phyloP scores from a whole-genome alignment of 1,139 yeast genomes.

The Yamadazyma atlantica region DNA sequence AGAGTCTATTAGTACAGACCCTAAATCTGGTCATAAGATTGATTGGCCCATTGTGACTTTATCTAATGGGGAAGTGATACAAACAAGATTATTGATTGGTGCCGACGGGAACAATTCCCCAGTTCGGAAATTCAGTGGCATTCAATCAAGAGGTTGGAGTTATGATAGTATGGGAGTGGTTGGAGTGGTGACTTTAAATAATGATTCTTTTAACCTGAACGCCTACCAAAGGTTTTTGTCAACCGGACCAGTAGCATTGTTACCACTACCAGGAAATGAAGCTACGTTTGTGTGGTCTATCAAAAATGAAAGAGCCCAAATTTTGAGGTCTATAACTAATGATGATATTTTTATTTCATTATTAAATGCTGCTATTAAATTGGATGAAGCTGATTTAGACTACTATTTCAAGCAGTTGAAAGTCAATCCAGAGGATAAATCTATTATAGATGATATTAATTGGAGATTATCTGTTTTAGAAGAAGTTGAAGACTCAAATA shows the following conservation, averaged over 20 bases:
- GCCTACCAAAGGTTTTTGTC: conserved; percentile 96
- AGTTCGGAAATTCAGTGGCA: conserved; percentile 77
- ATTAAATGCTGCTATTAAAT: conserved; percentile 82
- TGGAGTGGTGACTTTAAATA: conserved; percentile 72
- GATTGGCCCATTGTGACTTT: conserved; percentile 81
- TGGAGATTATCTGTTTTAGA: conserved; percentile 63
- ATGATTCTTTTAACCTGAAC: conserved; percentile 61
- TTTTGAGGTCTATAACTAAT: conserved; percentile 52
- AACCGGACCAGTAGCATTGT: conserved; percentile 89
- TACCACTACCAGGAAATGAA: conserved; percentile 82
- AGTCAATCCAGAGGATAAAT: conserved; percentile 41
- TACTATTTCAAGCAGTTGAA: conserved; percentile 35
- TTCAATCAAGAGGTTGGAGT: conserved; percentile 89
- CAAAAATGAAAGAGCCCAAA: conserved; percentile 70
- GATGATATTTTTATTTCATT: conserved; percentile 65
- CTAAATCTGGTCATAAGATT: conserved; percentile 13
- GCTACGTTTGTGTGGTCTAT: conserved; percentile 95
- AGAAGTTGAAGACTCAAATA: conserved; percentile 22
- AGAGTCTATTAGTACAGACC: conserved; percentile 18
- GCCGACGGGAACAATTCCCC: conserved; percentile 98
- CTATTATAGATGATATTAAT: conserved; percentile 61
- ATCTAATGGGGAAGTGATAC: conserved; percentile 61
- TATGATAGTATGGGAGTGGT: conserved; percentile 89
- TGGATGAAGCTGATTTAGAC: conserved; percentile 50
- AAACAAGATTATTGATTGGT: conserved; percentile 79